Percentiles rank a stretch among this genome's conserved stretches.
Evolutionary conservation across 2,329 filamentous ascomycete genomes (phyloP).

Genomic region (Beauveria brongniartii): DNA sequence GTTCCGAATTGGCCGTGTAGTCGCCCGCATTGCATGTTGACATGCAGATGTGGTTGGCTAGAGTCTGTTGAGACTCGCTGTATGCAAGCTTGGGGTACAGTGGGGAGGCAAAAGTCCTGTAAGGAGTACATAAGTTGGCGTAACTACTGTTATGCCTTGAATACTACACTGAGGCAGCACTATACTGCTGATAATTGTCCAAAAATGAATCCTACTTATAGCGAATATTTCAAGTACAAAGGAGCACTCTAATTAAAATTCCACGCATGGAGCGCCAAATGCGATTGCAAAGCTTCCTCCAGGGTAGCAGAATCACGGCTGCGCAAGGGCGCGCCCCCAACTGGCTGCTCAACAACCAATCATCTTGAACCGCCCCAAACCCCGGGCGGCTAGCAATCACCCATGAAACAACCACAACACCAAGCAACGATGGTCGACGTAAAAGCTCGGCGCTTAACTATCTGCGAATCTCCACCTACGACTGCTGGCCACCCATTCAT

Average conservation of each 20-base stretch:
- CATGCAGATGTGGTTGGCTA: too few species aligned
- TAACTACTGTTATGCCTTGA: too few species aligned
- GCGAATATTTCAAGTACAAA: too few species aligned
- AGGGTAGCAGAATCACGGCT: neutral
- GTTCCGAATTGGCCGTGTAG: too few species aligned
- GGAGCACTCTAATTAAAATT: neutral
- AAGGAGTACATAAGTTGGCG: too few species aligned
- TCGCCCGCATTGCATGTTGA: too few species aligned
- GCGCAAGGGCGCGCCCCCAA: neutral
- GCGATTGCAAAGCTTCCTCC: neutral
- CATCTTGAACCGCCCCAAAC: neutral
- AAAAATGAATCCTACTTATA: too few species aligned
- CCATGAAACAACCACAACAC: neutral
- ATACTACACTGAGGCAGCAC: too few species aligned
- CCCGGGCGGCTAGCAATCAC: slow-evolving; percentile 5
- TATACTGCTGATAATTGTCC: too few species aligned
- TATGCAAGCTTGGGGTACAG: too few species aligned
- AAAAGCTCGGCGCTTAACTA: slow-evolving; percentile 2
- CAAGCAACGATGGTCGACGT: neutral
- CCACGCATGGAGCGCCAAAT: neutral
- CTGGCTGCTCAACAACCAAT: neutral
- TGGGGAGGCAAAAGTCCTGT: too few species aligned
- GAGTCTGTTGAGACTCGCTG: too few species aligned
- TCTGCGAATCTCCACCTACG: neutral
- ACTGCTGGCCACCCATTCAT: neutral